Evolutionary conservation across 140 eudicot species (phyloP).

Genomic region (Erigeron philadelphicus): DNA sequence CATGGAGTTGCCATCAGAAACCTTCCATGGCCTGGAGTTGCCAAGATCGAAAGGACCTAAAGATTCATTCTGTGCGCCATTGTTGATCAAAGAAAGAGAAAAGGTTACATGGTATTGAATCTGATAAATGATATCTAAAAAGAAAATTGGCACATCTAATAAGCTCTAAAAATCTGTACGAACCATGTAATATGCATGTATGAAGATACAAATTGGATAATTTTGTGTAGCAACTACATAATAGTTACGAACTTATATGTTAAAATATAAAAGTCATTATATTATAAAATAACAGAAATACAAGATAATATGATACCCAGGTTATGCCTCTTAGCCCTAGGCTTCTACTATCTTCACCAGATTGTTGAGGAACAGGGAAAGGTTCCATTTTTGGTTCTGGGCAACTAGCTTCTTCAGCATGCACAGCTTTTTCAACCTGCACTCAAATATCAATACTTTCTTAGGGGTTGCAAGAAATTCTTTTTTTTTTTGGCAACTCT

Average conservation of each 20-base stretch:
- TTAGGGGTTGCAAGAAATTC: background rate
- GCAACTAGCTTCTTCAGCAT: conserved; percentile 21
- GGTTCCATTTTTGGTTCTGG: conserved; percentile 35
- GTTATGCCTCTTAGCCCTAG: conserved; percentile 46
- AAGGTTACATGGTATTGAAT: background rate
- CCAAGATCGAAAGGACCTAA: conserved; percentile 61
- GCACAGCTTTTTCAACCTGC: conserved; percentile 31
- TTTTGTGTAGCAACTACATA: background rate
- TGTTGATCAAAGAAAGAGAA: background rate
- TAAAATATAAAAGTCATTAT: no score
- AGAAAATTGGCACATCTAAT: background rate
- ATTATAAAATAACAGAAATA: background rate
- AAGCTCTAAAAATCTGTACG: background rate
- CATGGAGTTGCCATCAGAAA: conserved; percentile 21
- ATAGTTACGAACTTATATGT: background rate
- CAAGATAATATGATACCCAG: conserved; percentile 45
- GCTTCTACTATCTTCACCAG: conserved; percentile 47
- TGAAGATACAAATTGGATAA: background rate
- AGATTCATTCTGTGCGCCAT: conserved; percentile 51
- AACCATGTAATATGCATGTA: background rate
- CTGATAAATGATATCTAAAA: background rate
- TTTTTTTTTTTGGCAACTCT: background rate
- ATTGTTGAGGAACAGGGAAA: conserved; percentile 33
- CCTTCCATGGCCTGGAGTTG: conserved; percentile 31
- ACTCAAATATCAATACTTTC: conserved; percentile 15